Percentiles rank a stretch among this genome's conserved stretches.
These are phyloP conservation scores for Teunomyces cretensis DNA, from an alignment of 805 yeast species.

Conservation along the genomic window DNA sequence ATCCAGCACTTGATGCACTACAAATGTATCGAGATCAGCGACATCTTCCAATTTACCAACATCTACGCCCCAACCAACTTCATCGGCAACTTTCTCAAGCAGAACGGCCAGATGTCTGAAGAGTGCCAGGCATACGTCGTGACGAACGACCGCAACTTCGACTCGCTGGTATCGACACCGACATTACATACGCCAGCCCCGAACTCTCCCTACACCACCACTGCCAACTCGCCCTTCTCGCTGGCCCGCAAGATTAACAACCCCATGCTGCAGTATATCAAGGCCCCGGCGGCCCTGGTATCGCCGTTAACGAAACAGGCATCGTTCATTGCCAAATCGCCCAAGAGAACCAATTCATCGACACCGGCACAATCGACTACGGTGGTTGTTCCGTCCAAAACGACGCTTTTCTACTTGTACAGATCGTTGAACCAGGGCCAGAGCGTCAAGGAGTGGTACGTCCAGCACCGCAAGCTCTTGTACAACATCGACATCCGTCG, in stretches of 20 bases:
- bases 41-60: constrained; percentile 86
- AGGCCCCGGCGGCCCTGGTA: constrained; percentile 6
- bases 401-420: constrained; percentile 70
- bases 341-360: constrained; percentile 4
- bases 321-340: constrained; percentile 6
- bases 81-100: constrained; percentile 62
- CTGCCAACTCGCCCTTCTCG: constrained; percentile 8
- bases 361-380: constrained; percentile 4
- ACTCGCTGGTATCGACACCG: constrained; percentile 8
- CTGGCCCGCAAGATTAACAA: constrained; percentile 4
- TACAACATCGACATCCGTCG: constrained; percentile 76
- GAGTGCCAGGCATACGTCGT: constrained; percentile 86
- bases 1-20: constrained; percentile 90
- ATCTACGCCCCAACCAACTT: constrained; percentile 86
- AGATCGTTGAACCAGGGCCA: constrained; percentile 76
- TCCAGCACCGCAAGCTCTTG: constrained; percentile 58
- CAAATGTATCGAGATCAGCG: constrained; percentile 77
- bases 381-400: constrained; percentile 55
- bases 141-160: constrained; percentile 23
- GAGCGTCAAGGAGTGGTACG: constrained; percentile 78
- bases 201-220: constrained; percentile 3
- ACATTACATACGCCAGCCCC: not conserved
- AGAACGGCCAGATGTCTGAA: constrained; percentile 58
- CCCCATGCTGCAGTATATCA: constrained; percentile 7
- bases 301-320: constrained; percentile 9